phyloP scores from a whole-genome alignment of 2,329 filamentous ascomycete genomes.

The Amauroascus niger region DNA sequence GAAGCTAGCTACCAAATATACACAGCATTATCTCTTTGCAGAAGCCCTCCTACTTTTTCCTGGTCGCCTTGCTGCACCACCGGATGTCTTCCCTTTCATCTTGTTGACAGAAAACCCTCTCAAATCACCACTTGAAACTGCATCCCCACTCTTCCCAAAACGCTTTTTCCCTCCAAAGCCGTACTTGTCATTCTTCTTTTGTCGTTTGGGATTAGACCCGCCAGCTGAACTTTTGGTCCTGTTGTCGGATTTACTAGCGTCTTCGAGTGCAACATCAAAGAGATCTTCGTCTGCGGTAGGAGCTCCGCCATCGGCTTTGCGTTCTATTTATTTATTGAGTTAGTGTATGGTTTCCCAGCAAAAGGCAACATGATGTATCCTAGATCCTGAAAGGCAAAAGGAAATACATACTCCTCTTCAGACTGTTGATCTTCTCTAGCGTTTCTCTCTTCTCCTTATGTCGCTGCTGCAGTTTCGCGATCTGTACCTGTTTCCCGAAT shows the following conservation, averaged over 20 bases:
- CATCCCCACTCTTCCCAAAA: constrained; percentile 82
- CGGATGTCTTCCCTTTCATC: constrained; percentile 57
- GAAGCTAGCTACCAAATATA: background rate
- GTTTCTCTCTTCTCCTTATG: constrained; percentile 87
- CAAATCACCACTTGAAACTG: constrained; percentile 69
- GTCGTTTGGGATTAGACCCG: constrained; percentile 55
- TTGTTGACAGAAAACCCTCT: constrained; percentile 69
- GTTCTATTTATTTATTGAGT: constrained; percentile 56
- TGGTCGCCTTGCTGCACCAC: constrained; percentile 36
- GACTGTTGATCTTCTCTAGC: constrained; percentile 83
- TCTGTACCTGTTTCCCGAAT: constrained; percentile 96
- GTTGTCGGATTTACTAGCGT: constrained; percentile 49
- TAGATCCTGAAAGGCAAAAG: background rate
- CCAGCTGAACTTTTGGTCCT: constrained; percentile 23
- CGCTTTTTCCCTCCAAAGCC: constrained; percentile 96
- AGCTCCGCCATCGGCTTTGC: constrained; percentile 56
- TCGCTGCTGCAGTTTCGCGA: constrained; percentile 89
- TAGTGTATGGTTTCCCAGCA: background rate
- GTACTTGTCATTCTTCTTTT: constrained; percentile 91
- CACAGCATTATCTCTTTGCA: constrained; percentile 19
- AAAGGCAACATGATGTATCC: background rate
- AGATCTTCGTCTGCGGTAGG: constrained; percentile 69
- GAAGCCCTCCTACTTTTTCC: constrained; percentile 44
- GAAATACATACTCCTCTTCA: constrained; percentile 85
- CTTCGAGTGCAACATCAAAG: constrained; percentile 82